A percentile compares a stretch with the other conserved stretches of the same genome.
phyloP scores from a whole-genome alignment of 345 rosid genomes.

The Lagerstroemia speciosa region DNA sequence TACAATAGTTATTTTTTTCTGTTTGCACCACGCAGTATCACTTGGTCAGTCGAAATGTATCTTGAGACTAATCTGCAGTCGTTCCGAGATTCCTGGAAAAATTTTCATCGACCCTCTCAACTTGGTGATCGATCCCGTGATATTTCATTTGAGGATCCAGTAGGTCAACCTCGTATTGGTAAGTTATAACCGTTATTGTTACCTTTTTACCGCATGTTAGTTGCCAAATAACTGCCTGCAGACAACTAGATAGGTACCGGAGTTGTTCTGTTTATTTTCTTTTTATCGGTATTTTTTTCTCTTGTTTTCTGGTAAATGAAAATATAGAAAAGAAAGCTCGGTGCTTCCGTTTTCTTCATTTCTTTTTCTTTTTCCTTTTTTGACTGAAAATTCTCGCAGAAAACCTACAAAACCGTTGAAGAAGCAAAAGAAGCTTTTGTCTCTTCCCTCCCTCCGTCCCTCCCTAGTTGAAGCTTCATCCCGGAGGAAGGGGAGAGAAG shows the following conservation, averaged over 20 bases:
- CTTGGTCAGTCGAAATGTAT: no score
- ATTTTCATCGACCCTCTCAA: no score
- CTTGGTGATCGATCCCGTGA: no score
- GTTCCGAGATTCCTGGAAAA: no score
- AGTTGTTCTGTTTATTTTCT: not conserved
- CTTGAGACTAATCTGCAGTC: no score
- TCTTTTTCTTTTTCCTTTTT: not conserved
- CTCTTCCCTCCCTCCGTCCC: not conserved
- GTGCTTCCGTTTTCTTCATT: not conserved
- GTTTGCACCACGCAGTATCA: no score
- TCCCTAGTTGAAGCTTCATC: not conserved
- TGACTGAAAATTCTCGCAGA: not conserved
- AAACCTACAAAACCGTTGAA: conserved; percentile 1
- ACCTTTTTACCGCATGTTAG: not conserved
- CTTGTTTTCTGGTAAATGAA: not conserved
- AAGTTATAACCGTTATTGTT: no score
- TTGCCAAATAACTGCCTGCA: not conserved
- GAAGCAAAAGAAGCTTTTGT: conserved; percentile 1
- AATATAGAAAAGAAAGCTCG: not conserved
- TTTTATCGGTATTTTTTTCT: not conserved
- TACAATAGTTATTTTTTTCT: no score
- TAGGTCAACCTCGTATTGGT: no score
- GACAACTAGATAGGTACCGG: not conserved
- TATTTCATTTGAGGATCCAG: no score
- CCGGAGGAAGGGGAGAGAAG: conserved; percentile 1